Evolutionary conservation across 176 grass and related monocot genomes (phyloP), one percentile per base, ranked within the genome.

Genomic region (Musa schizocarpa): DNA sequence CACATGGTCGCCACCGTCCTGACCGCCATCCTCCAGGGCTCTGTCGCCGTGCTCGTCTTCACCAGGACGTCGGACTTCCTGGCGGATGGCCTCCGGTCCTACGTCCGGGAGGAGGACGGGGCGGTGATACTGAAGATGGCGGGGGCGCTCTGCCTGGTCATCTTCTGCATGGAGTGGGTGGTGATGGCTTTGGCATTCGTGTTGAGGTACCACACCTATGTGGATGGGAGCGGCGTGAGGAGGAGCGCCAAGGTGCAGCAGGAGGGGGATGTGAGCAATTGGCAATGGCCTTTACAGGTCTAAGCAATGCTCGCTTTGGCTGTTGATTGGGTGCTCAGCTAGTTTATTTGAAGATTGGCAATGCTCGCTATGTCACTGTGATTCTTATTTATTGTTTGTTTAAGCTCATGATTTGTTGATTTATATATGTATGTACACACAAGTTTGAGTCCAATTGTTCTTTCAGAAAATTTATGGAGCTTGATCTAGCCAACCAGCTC

Each of bases 81-180:
- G 13, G 19, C 29, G 10, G 56, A 50, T 19, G 71, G 71, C 11
- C 74, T 76, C 57, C 48, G 26, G 27, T 64, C 74, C 25, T 76
- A 76, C 43, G 74, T 63, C 19, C 16, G 3, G 29, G 74, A 63
- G 74, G 74, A 76, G 58, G 74, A 76, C 74, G 74, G 58, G 17
- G 74, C 16, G 57, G 74, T 76, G 56, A 76, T 64, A 8, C 55
- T 76, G 27, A 48, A 48, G 74, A 76, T 76, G 74, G 74, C 25
- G 19, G 58, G 74, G 19, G 74, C 9, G 1, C 58, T 76, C 8
- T 27, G 74, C 16, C 58, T 65, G 29, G 58, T 50, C 58, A 76
- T 76, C 43, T 76, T 76, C 19, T 76, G 74, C 57, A 63, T 65
- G 74, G 74, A 76, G 34, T 76, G 74, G 74, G 74, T 52, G 74